Evolutionary conservation across 176 grass and related monocot species (phyloP), one percentile per base, ranked within the genome.

Genomic region (Areca catechu): DNA sequence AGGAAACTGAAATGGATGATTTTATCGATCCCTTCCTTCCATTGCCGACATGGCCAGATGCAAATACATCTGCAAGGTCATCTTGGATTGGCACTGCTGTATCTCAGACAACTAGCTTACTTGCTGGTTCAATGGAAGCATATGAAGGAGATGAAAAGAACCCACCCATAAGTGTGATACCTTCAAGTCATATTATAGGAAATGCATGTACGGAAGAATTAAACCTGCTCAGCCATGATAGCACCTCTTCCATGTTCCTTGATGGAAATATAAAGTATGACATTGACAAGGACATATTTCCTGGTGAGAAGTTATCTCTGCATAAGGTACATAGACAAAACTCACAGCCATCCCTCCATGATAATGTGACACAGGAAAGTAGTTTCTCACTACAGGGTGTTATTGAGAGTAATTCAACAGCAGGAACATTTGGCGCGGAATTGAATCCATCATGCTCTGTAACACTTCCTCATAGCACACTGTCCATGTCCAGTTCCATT

Each of bases 181-280:
- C 54, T 27, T 27, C 54, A n/a, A 29, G 7, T 53, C 24, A 37
- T 30, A 20, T 53, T 53, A 49, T 51, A 30, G 68, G 10, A n/a
- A 53, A 37, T 37, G 49, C 57, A 22, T 25, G 57, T 37, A 19
- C 14, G 22, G 69, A 53, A n/a, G 49, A 61, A 37, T 61, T 71
- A 3, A 51, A 51, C 19, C 5, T 58, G 54, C 48, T 61, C 53
- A 49, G 15, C 49, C 49, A 53, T 23, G 22, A 51, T 37, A 19
- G 22, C 9, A 48, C 54, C 29, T 50, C 54, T 15, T 60, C 56
- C 5, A 51, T 72, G 5, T 62, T 72, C 22, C 15, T 14, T 16
- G 24, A 72, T 54, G 58, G 49, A 30, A 72, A 62, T 53, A 23
- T 72, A 12, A 61, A 72, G 49, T 72, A 54, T 54, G 70, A 1